Evolutionary conservation across 768 basidiomycete species (phyloP).

Genomic region (Agrocybe praecox): DNA sequence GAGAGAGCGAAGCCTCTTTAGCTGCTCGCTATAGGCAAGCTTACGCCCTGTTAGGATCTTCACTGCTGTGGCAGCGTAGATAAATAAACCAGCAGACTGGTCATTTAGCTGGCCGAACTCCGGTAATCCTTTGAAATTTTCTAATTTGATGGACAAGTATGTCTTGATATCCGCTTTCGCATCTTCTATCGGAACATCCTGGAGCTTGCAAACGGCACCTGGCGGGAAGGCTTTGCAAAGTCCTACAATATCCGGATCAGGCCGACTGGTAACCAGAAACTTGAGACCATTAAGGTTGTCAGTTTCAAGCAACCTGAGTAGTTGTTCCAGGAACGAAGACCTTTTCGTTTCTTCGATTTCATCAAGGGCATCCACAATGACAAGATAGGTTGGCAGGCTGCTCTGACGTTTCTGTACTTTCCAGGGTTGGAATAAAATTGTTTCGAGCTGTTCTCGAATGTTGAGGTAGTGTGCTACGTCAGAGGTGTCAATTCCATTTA

Average conservation of each 20-base stretch:
- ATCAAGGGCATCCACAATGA: slow-evolving; percentile 27
- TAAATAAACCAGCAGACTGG: slow-evolving; percentile 24
- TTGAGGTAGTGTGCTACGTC: slow-evolving; percentile 7
- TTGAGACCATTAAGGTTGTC: slow-evolving; percentile 16
- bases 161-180: slow-evolving; percentile 4
- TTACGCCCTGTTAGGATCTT: slow-evolving; percentile 10
- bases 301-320: slow-evolving; percentile 13
- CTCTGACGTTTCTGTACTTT: slow-evolving; percentile 1
- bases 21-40: slow-evolving; percentile 4
- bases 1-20: slow-evolving; percentile 5
- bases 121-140: background rate
- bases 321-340: slow-evolving; percentile 9
- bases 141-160: slow-evolving; percentile 7
- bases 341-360: slow-evolving; percentile 17
- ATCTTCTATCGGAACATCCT: slow-evolving; percentile 10
- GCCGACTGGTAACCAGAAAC: slow-evolving; percentile 26
- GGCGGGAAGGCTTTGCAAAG: slow-evolving; percentile 10
- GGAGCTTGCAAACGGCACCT: slow-evolving; percentile 12
- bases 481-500: slow-evolving; percentile 8
- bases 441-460: slow-evolving; percentile 9
- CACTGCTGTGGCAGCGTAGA: slow-evolving; percentile 28
- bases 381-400: slow-evolving; percentile 8
- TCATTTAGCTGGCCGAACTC: slow-evolving; percentile 13
- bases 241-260: slow-evolving; percentile 17
- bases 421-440: slow-evolving; percentile 17